Evolutionary conservation across 2,329 filamentous ascomycete genomes (phyloP).

Genomic region (Colletotrichum tropicale): DNA sequence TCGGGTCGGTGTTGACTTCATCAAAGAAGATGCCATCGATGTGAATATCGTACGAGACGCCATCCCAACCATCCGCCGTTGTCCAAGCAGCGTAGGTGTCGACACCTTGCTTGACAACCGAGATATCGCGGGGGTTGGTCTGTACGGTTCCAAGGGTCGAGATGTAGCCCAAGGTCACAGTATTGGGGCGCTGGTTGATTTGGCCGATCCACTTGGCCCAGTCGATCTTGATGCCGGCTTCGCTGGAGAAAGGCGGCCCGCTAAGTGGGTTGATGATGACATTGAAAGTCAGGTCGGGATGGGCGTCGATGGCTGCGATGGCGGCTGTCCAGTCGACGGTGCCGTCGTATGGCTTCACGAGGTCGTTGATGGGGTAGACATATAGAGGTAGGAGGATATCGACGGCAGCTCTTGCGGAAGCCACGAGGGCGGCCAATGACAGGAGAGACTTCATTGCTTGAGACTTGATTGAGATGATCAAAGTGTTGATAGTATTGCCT

Average conservation of each 20-base stretch:
- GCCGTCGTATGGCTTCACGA: neutral
- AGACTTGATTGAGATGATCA: neutral
- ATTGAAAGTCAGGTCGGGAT: neutral
- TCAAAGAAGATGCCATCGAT: neutral
- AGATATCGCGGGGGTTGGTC: neutral
- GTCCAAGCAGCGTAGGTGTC: neutral
- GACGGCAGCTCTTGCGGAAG: neutral
- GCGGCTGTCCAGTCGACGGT: neutral
- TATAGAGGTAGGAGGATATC: neutral
- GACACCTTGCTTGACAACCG: neutral
- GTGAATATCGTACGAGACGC: neutral
- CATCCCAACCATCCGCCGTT: neutral
- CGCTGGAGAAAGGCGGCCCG: neutral
- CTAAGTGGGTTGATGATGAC: neutral
- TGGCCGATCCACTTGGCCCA: slow-evolving; percentile 2
- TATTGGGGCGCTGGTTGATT: neutral
- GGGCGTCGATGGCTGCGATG: neutral
- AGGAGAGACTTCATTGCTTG: neutral
- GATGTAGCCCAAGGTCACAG: neutral
- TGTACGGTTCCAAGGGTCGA: neutral
- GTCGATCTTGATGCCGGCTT: neutral
- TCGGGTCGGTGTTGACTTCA: neutral
- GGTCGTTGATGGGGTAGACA: neutral
- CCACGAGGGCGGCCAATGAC: neutral
- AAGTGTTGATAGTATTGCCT: neutral